These are phyloP conservation scores for Zhuliangozyma blackwelliae DNA, from an alignment of 1,139 yeast species.

Conservation along the genomic window DNA sequence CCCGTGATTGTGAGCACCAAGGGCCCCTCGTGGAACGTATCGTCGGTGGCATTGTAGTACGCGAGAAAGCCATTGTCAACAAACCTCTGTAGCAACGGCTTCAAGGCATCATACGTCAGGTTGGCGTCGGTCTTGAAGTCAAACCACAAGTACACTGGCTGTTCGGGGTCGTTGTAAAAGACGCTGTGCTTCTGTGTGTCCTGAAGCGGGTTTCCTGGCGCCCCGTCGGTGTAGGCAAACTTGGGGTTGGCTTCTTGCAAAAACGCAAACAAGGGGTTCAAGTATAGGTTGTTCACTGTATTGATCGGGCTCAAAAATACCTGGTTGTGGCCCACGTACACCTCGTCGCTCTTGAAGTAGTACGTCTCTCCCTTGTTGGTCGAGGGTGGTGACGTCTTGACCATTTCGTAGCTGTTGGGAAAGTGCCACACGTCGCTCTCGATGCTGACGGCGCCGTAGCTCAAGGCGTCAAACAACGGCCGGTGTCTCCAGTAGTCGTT, in stretches of 20 bases:
- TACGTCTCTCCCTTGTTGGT: slow-evolving; percentile 14
- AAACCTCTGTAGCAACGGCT: slow-evolving; percentile 27
- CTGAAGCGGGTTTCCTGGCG: slow-evolving; percentile 10
- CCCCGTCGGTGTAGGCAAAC: slow-evolving; percentile 11
- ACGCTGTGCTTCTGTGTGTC: slow-evolving; percentile 26
- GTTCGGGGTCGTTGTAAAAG: slow-evolving; percentile 37
- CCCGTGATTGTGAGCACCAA: slow-evolving; percentile 40
- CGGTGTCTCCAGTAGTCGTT: slow-evolving; percentile 68
- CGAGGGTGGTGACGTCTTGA: slow-evolving; percentile 20
- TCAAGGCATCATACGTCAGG: slow-evolving; percentile 27
- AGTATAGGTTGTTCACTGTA: slow-evolving; percentile 50
- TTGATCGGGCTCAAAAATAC: slow-evolving; percentile 38
- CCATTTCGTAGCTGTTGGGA: slow-evolving; percentile 22
- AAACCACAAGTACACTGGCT: slow-evolving; percentile 38
- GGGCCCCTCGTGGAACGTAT: slow-evolving; percentile 29
- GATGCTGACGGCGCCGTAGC: slow-evolving; percentile 55
- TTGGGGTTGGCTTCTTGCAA: slow-evolving; percentile 43
- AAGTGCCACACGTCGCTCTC: slow-evolving; percentile 72
- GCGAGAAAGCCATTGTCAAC: slow-evolving; percentile 32
- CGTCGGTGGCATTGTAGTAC: slow-evolving; percentile 24
- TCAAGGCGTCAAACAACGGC: slow-evolving; percentile 62
- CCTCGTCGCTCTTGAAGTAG: slow-evolving; percentile 26
- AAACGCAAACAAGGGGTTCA: slow-evolving; percentile 48
- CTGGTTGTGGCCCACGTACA: slow-evolving; percentile 68
- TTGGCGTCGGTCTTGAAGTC: slow-evolving; percentile 39